Evolutionary conservation across 768 basidiomycete species (phyloP).

Genomic region (Mycena crocata): DNA sequence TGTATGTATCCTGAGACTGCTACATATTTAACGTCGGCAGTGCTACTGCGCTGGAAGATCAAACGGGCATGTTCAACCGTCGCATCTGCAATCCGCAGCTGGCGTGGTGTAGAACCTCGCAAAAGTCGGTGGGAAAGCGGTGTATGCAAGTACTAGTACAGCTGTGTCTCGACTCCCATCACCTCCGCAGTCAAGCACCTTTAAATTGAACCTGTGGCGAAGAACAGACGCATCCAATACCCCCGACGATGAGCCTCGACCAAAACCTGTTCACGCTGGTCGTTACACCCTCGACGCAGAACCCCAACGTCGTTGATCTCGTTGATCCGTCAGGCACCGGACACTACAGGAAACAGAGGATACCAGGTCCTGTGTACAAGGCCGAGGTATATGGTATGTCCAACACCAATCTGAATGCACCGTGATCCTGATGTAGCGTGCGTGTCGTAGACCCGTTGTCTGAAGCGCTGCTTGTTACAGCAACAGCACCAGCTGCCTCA

Average conservation of each 20-base stretch:
- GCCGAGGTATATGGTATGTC: constrained; percentile 73
- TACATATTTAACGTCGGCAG: no score
- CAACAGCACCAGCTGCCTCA: constrained; percentile 69
- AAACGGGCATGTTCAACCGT: no score
- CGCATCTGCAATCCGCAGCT: no score
- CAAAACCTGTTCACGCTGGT: constrained; percentile 87
- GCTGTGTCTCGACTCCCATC: not conserved
- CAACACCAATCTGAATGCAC: not conserved
- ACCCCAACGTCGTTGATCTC: constrained; percentile 75
- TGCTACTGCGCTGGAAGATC: no score
- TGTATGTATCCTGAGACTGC: no score
- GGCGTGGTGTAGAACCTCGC: no score
- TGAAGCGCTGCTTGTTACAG: constrained; percentile 76
- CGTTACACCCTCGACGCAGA: constrained; percentile 68
- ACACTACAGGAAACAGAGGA: constrained; percentile 79
- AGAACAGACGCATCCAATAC: not conserved
- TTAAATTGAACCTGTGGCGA: not conserved
- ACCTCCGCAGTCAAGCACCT: constrained; percentile 16
- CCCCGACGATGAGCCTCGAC: constrained; percentile 76
- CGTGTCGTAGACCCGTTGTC: constrained; percentile 56
- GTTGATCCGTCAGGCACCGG: constrained; percentile 69
- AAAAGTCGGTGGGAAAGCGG: not conserved
- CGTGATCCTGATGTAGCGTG: no score
- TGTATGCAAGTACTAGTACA: not conserved
- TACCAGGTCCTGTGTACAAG: constrained; percentile 63